Base-by-base conservation (phyloP, 1,139 yeast genomes). In the Diutina pseudorugosa region DNA sequence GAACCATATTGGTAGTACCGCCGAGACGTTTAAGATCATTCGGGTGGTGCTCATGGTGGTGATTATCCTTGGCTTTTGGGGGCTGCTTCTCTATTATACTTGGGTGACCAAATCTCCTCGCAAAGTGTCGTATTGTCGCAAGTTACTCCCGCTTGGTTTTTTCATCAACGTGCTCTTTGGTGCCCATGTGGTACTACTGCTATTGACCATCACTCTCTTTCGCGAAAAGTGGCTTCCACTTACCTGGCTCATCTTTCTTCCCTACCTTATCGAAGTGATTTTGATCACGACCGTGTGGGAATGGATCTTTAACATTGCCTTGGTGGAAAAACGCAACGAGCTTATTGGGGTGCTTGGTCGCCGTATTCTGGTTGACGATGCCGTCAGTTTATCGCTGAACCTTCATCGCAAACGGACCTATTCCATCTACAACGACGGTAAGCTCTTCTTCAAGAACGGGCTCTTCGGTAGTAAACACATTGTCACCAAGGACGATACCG, bases 341-440 rank as follows among this genome's bases (percentile, higher is more conserved):
- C 63, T 75, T 50, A 67, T 67, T 62, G 77, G 78, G 1, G 74
- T 77, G 14, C 62, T 77, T 49, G 82, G 82, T 2, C 68, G 82
- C 60, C 60, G 75, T 53, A 68, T 74, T 47, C 69, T 73, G 55
- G 55, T 65, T 19, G 76, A 71, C 50, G 77, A 72, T 53, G 70
- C 69, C 27, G 36, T 40, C 19, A 36, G 53, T 43, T 55, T 57
- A 48, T 25, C 49, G 11, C 49, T 45, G 49, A 27, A 45, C 18
- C 16, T 9, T n/a, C 49, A 45, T 8, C 49, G 49, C 36, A 45
- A 45, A 3, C 40, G 49, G 8, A 45, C 49, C 14, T 45, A 45
- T 18, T 45, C 49, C 49, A 27, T 45, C 12, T 45, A 45, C 18
- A 21, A 23, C 2, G 30, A 21, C 5, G 49, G 49, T 2, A 45